phyloP scores from a whole-genome alignment of 1,139 yeast genomes.

The Protomyces pachydermus region DNA sequence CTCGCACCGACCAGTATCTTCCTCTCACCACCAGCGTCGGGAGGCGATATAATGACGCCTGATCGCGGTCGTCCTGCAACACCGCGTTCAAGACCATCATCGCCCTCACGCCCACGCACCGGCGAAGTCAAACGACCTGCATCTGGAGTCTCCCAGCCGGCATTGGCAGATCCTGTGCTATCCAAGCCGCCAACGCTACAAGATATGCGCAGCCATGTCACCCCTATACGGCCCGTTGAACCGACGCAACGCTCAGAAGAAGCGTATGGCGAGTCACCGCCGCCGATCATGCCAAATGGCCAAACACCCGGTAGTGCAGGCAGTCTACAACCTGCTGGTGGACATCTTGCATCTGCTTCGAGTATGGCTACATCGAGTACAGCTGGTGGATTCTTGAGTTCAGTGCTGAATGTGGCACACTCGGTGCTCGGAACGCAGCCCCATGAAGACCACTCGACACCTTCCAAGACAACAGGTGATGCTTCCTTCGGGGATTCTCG shows the following conservation, averaged over 20 bases:
- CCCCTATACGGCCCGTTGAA: not conserved
- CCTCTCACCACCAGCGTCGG: not conserved
- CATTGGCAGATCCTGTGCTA: not conserved
- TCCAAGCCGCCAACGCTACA: not conserved
- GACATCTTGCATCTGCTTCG: not conserved
- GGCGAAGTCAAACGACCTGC: not conserved
- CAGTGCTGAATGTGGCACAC: not conserved
- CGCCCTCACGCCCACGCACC: not conserved
- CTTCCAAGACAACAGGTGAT: not conserved
- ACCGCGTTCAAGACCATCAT: not conserved
- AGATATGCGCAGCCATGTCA: not conserved
- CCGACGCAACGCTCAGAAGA: not conserved
- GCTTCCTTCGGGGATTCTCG: not conserved
- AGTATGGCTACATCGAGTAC: not conserved
- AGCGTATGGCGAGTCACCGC: not conserved
- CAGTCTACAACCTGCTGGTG: not conserved
- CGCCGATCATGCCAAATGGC: not conserved
- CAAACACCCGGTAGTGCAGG: not conserved
- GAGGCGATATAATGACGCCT: not conserved
- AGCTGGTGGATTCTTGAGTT: not conserved
- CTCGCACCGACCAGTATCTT: not conserved
- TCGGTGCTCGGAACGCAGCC: not conserved
- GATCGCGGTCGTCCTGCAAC: not conserved
- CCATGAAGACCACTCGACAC: not conserved
- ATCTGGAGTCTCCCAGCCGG: not conserved